These are phyloP conservation scores for Microcyclospora pomicola DNA, from an alignment of 2,329 filamentous ascomycete genomes.

Conservation along the genomic window DNA sequence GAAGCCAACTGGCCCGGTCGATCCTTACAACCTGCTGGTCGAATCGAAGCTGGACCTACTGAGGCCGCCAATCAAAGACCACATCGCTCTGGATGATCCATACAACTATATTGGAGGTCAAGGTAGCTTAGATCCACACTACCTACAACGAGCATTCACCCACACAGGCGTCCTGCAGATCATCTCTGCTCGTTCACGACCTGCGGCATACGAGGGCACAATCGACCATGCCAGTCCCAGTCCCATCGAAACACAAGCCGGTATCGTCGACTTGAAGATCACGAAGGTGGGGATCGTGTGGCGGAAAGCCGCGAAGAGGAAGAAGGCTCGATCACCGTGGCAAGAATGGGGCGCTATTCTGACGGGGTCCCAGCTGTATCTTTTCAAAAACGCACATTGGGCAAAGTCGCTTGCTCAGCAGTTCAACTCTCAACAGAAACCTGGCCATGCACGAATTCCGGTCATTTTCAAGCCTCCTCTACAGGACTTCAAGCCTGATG, in stretches of 20 bases:
- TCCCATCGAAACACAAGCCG: slow-evolving; percentile 74
- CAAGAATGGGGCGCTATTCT: slow-evolving; percentile 97
- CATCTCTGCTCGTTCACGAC: slow-evolving; percentile 80
- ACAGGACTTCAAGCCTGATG: slow-evolving; percentile 85
- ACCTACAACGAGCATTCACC: slow-evolving; percentile 78
- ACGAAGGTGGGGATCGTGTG: slow-evolving; percentile 91
- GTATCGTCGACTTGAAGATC: slow-evolving; percentile 92
- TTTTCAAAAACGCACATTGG: slow-evolving; percentile 89
- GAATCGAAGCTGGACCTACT: slow-evolving; percentile 75
- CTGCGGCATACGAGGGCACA: slow-evolving; percentile 77
- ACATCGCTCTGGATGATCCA: slow-evolving; percentile 81
- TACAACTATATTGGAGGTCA: slow-evolving; percentile 77
- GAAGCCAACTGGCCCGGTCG: slow-evolving; percentile 56
- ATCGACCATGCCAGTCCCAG: slow-evolving; percentile 7
- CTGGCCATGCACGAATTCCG: slow-evolving; percentile 59
- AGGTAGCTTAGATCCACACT: slow-evolving; percentile 60
- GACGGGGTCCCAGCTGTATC: slow-evolving; percentile 91
- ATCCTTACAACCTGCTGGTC: slow-evolving; percentile 88
- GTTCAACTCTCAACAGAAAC: slow-evolving; percentile 67
- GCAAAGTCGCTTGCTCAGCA: slow-evolving; percentile 83
- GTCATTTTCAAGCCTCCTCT: slow-evolving; percentile 84
- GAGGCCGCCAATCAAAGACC: slow-evolving; percentile 76
- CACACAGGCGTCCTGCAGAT: slow-evolving; percentile 88
- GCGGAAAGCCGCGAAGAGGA: slow-evolving; percentile 91
- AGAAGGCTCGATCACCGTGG: slow-evolving; percentile 89